Percentiles rank a stretch among this genome's conserved stretches.
These are phyloP conservation scores for Chlamydomonas sphaeroides DNA, from an alignment of 139 green algal genomes.

Conservation along the genomic window DNA sequence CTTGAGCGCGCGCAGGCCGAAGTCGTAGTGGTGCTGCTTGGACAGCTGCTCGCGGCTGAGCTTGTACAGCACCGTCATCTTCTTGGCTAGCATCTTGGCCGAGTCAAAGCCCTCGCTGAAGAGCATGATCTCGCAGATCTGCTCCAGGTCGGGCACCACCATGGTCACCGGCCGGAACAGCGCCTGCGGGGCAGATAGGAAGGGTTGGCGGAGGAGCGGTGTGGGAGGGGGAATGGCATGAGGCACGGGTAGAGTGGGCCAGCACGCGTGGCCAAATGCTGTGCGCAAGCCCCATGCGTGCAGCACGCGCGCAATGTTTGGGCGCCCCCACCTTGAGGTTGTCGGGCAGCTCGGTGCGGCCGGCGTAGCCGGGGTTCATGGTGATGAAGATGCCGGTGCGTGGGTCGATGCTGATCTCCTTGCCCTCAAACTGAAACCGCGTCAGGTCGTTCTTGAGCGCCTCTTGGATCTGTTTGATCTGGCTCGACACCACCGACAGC, in stretches of 20 bases:
- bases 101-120: conserved; percentile 87
- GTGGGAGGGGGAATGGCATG: too few species aligned
- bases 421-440: conserved; percentile 89
- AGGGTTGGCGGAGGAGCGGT: neutral
- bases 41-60: conserved; percentile 85
- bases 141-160: conserved; percentile 83
- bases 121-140: conserved; percentile 91
- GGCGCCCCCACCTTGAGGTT: conserved; percentile 57
- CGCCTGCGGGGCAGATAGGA: conserved; percentile 63
- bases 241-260: too few species aligned
- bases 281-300: too few species aligned
- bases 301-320: too few species aligned
- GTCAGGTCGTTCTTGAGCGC: conserved; percentile 86
- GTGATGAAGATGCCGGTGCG: conserved; percentile 90
- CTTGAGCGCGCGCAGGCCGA: conserved; percentile 86
- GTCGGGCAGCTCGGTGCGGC: conserved; percentile 80
- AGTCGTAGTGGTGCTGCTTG: conserved; percentile 92
- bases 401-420: conserved; percentile 77
- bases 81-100: conserved; percentile 86
- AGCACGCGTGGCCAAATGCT: too few species aligned
- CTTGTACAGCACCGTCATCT: conserved; percentile 93
- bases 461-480: conserved; percentile 78
- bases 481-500: conserved; percentile 69
- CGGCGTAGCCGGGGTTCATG: conserved; percentile 90
- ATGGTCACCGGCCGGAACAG: conserved; percentile 87